A percentile compares a stretch with the other conserved stretches of the same genome.
phyloP scores from a whole-genome alignment of 768 basidiomycete genomes.

The Pholiota microspora region DNA sequence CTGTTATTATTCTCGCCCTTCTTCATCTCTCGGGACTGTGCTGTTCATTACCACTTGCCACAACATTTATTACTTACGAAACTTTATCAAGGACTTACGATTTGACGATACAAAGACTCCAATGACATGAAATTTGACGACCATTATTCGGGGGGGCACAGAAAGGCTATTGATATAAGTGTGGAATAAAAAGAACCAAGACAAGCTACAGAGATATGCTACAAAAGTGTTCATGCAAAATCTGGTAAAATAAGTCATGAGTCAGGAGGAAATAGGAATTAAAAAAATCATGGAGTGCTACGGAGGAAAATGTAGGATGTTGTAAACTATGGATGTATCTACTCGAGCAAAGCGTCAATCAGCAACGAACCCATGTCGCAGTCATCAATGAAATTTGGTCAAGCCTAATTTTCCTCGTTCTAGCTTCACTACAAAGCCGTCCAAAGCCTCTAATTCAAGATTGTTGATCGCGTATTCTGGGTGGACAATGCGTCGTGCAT shows the following conservation, averaged over 20 bases:
- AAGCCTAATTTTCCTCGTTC: conserved; percentile 58
- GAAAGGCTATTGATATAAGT: neutral
- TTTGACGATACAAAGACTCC: neutral
- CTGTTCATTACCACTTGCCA: neutral
- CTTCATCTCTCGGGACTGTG: neutral
- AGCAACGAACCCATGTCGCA: neutral
- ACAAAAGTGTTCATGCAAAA: neutral
- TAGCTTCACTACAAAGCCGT: conserved; percentile 57
- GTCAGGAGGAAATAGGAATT: neutral
- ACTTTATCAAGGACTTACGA: neutral
- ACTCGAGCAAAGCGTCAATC: neutral
- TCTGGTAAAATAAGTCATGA: neutral
- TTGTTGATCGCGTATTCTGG: conserved; percentile 67
- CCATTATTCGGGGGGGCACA: neutral
- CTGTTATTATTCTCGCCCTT: neutral
- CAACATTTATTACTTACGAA: neutral
- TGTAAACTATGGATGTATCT: no score
- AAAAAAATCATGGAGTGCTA: neutral
- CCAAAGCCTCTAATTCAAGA: conserved; percentile 62
- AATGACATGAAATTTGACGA: neutral
- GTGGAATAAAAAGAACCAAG: neutral
- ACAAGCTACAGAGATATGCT: conserved; percentile 3
- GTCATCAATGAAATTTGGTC: conserved; percentile 14
- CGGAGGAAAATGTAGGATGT: no score
- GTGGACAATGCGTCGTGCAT: conserved; percentile 68